phyloP scores from a whole-genome alignment of 495 filamentous ascomycete species.

The Parathielavia appendiculata region DNA sequence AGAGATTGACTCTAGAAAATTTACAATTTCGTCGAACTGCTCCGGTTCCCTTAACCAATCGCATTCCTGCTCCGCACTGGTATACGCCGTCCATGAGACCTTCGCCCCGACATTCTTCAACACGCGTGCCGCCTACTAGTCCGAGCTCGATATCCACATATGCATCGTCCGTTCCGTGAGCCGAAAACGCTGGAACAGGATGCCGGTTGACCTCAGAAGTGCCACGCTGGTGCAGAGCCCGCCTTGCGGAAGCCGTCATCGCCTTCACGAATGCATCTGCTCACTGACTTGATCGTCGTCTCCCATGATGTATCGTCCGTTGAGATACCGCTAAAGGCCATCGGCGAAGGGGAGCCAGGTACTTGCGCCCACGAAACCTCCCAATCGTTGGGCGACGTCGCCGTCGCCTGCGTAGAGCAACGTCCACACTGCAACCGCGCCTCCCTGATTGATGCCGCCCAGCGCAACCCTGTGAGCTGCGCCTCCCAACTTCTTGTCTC shows the following conservation, averaged over 20 bases:
- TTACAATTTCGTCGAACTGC: slow-evolving; percentile 23
- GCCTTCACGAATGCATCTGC: slow-evolving; percentile 8
- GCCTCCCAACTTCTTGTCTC: slow-evolving; percentile 9
- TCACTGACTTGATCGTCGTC: too few species aligned
- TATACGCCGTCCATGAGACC: slow-evolving; percentile 23
- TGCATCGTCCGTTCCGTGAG: slow-evolving; percentile 22
- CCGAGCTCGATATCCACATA: slow-evolving; percentile 21
- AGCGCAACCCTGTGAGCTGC: slow-evolving; percentile 27
- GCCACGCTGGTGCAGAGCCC: too few species aligned
- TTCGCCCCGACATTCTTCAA: slow-evolving; percentile 14
- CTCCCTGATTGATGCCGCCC: slow-evolving; percentile 53
- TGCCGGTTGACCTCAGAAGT: background rate
- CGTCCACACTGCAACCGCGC: slow-evolving; percentile 40
- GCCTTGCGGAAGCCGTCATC: background rate
- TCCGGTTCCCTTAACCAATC: slow-evolving; percentile 27
- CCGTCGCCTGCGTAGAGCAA: slow-evolving; percentile 28
- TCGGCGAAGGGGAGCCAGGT: slow-evolving; percentile 48
- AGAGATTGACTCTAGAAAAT: too few species aligned
- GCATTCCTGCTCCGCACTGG: slow-evolving; percentile 19
- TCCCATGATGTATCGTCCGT: too few species aligned
- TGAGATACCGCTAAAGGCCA: slow-evolving; percentile 3
- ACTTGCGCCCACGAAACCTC: slow-evolving; percentile 47
- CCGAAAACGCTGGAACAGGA: slow-evolving; percentile 15
- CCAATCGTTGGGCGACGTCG: slow-evolving; percentile 10
- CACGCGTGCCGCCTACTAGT: slow-evolving; percentile 6